These are phyloP conservation scores for Scalesia atractyloides DNA, from an alignment of 129 eudicot genomes.

Conservation along the genomic window DNA sequence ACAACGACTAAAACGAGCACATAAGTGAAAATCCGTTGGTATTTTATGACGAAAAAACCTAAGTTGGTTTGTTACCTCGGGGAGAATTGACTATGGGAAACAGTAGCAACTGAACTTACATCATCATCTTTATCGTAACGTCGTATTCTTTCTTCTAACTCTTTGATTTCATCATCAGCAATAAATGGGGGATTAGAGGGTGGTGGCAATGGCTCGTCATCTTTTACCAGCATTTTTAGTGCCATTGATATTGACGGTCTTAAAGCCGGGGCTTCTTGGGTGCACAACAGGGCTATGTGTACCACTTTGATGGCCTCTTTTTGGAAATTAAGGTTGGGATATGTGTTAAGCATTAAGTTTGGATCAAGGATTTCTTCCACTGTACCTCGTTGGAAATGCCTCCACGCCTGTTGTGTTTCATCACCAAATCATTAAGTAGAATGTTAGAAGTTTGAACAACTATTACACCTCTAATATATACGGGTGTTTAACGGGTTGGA, in stretches of 20 bases:
- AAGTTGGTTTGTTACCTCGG: slow-evolving; percentile 46
- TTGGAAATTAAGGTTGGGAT: slow-evolving; percentile 34
- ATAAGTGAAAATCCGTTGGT: not conserved
- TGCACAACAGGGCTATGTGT: slow-evolving; percentile 76
- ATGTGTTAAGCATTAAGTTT: slow-evolving; percentile 55
- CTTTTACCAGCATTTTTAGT: slow-evolving; percentile 64
- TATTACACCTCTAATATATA: not conserved
- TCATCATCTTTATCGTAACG: slow-evolving; percentile 30
- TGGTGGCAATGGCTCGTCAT: slow-evolving; percentile 59
- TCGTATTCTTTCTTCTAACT: slow-evolving; percentile 32
- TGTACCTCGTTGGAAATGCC: slow-evolving; percentile 63
- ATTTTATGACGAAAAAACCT: not conserved
- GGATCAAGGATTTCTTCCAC: slow-evolving; percentile 73
- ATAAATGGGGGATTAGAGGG: slow-evolving; percentile 75
- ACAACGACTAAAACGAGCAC: not conserved
- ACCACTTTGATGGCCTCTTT: slow-evolving; percentile 56
- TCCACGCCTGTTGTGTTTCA: slow-evolving; percentile 62
- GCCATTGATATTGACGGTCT: slow-evolving; percentile 71
- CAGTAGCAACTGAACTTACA: slow-evolving; percentile 52
- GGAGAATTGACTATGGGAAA: slow-evolving; percentile 61
- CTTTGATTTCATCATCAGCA: slow-evolving; percentile 51
- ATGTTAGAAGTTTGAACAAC: not conserved
- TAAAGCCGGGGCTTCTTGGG: slow-evolving; percentile 66
- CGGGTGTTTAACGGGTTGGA: too few relatives aligned
- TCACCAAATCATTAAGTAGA: not conserved